phyloP scores from a whole-genome alignment of 1,139 yeast species.

The Blastobotrys proliferans region DNA sequence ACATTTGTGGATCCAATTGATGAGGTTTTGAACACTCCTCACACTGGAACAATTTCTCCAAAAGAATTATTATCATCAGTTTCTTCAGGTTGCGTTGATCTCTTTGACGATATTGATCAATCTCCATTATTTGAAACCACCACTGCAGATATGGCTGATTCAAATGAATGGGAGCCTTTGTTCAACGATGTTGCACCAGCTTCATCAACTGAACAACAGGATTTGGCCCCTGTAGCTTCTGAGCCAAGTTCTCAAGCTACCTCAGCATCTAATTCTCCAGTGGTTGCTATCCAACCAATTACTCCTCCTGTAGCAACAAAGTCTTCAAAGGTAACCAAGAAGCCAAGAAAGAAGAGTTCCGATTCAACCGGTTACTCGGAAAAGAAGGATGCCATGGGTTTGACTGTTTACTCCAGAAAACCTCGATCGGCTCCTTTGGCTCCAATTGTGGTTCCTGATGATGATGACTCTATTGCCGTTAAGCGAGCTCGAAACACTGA shows the following conservation, averaged over 20 bases:
- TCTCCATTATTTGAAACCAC: constrained; percentile 37
- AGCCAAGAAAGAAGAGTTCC: constrained; percentile 13
- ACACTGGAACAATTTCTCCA: constrained; percentile 32
- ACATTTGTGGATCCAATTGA: not conserved
- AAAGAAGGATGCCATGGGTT: constrained; percentile 37
- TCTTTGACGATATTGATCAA: constrained; percentile 28
- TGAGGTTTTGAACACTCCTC: constrained; percentile 18
- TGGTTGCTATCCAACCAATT: not conserved
- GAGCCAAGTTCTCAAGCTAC: not conserved
- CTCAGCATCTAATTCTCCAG: not conserved
- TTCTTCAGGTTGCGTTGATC: constrained; percentile 17
- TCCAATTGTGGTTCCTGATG: constrained; percentile 55
- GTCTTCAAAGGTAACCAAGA: constrained; percentile 7
- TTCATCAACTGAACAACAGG: constrained; percentile 13
- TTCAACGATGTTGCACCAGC: constrained; percentile 21
- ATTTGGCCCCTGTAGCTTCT: not conserved
- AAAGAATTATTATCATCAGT: constrained; percentile 28
- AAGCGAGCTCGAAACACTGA: constrained; percentile 97
- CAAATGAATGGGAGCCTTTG: constrained; percentile 34
- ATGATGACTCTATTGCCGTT: constrained; percentile 56
- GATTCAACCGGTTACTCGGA: constrained; percentile 18
- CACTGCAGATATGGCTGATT: constrained; percentile 31
- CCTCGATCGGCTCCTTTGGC: constrained; percentile 45
- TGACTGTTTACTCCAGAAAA: constrained; percentile 39
- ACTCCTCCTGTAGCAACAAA: constrained; percentile 7